These are phyloP conservation scores for Pueraria montana DNA, from an alignment of 306 rosid species.

Conservation along the genomic window DNA sequence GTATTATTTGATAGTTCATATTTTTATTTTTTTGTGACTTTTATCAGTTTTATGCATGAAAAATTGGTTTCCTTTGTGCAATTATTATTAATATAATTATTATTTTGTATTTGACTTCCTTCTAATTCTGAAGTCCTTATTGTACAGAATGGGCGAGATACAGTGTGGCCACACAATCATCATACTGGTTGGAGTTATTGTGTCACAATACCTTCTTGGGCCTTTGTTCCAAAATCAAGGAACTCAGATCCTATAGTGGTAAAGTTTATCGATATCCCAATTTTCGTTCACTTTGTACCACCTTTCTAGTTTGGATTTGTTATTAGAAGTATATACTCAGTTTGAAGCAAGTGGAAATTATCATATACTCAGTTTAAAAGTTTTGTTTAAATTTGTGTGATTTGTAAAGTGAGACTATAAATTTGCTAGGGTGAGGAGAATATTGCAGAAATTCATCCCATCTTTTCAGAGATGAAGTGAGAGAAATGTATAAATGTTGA, in stretches of 20 bases:
- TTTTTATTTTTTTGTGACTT: conserved; percentile 17
- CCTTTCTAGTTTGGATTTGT: conserved; percentile 45
- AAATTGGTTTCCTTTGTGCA: conserved; percentile 31
- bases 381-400: conserved; percentile 18
- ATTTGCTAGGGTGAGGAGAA: background rate
- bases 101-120: background rate
- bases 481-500: conserved; percentile 1
- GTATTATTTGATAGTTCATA: conserved; percentile 14
- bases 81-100: background rate
- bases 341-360: conserved; percentile 22
- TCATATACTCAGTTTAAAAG: conserved; percentile 29
- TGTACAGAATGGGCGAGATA: conserved; percentile 83
- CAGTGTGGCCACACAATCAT: conserved; percentile 94
- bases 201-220: conserved; percentile 84
- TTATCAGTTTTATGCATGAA: background rate
- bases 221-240: conserved; percentile 80
- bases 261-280: conserved; percentile 55
- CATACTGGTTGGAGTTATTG: conserved; percentile 91
- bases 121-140: conserved; percentile 40
- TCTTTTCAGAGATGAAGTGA: conserved; percentile 6
- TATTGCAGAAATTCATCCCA: background rate
- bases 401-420: conserved; percentile 23
- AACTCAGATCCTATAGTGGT: conserved; percentile 93
- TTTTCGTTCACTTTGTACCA: conserved; percentile 54
- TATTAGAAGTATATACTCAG: conserved; percentile 4